Evolutionary conservation across 2,329 filamentous ascomycete genomes (phyloP).

Genomic region (Cercospora brassicicola): DNA sequence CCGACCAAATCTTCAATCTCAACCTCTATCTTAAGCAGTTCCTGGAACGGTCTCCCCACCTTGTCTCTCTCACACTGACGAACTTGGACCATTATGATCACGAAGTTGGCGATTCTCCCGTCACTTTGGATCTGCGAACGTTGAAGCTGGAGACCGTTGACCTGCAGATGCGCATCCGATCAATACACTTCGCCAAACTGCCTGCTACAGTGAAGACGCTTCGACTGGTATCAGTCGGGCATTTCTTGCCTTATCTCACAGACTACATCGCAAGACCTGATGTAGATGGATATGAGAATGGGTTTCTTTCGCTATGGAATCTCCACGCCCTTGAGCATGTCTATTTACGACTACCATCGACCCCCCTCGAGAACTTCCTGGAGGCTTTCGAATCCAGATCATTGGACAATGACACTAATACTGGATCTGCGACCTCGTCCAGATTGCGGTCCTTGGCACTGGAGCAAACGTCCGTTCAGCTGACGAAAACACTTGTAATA

Average conservation of each 20-base stretch:
- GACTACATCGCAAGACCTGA: no score
- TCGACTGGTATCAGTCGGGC: neutral
- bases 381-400: neutral
- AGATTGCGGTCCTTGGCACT: neutral
- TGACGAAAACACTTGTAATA: neutral
- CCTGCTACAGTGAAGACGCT: constrained; percentile 10
- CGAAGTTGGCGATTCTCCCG: neutral
- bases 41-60: neutral
- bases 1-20: neutral
- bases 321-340: neutral
- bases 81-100: neutral
- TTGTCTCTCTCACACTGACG: constrained; percentile 9
- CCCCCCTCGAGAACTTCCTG: neutral
- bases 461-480: neutral
- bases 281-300: neutral
- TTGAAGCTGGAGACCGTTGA: constrained; percentile 6
- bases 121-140: constrained; percentile 15
- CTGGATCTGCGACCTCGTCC: neutral
- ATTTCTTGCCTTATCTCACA: no score
- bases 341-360: neutral
- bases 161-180: constrained; percentile 2
- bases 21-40: neutral
- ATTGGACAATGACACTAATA: neutral
- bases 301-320: neutral
- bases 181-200: constrained; percentile 1